Evolutionary conservation across 768 basidiomycete species (phyloP).

Genomic region (Termitomyces sp.): DNA sequence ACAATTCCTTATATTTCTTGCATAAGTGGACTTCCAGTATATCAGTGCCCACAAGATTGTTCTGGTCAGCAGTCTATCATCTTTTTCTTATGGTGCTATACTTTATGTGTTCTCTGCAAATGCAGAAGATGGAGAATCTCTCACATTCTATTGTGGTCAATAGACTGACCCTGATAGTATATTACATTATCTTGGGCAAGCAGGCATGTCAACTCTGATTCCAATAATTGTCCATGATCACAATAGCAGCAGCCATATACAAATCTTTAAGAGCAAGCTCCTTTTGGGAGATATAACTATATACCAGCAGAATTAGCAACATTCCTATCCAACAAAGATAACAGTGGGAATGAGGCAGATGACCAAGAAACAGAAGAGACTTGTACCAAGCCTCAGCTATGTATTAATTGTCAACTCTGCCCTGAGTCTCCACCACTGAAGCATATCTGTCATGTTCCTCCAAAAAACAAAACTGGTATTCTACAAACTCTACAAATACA

Average conservation of each 20-base stretch:
- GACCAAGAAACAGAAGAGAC: too few relatives aligned
- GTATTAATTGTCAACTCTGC: too few relatives aligned
- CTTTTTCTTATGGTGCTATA: neutral
- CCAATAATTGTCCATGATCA: slow-evolving; percentile 22
- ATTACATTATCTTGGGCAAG: neutral
- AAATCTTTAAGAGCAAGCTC: neutral
- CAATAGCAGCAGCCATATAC: neutral
- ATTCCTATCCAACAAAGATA: too few relatives aligned
- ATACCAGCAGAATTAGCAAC: too few relatives aligned
- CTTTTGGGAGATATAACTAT: neutral
- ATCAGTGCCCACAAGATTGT: neutral
- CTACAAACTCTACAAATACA: too few relatives aligned
- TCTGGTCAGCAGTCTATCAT: neutral
- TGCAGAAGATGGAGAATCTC: neutral
- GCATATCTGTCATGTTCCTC: too few relatives aligned
- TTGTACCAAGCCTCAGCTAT: too few relatives aligned
- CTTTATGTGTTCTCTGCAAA: neutral
- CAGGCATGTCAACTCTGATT: too few relatives aligned
- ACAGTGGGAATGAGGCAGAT: too few relatives aligned
- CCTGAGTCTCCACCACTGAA: too few relatives aligned
- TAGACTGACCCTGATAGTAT: slow-evolving; percentile 8
- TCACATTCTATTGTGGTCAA: neutral
- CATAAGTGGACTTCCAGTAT: neutral
- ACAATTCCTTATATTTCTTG: too few relatives aligned
- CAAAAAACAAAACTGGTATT: too few relatives aligned